A percentile compares a stretch with the other conserved stretches of the same genome.
Evolutionary conservation across 768 basidiomycete genomes (phyloP).

Genomic region (Saitozyma podzolica): DNA sequence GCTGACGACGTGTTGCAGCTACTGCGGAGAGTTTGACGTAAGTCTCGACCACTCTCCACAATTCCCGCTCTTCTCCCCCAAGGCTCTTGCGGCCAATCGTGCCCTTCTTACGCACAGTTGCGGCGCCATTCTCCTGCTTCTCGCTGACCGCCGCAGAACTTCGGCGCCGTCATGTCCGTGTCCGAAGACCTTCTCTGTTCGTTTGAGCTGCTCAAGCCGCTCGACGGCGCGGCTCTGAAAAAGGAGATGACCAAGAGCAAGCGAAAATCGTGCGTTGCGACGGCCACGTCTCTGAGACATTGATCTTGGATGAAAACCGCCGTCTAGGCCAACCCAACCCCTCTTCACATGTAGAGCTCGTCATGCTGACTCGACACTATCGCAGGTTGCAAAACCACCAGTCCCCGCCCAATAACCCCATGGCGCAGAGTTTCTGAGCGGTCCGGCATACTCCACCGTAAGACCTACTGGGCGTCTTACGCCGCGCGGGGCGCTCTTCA

Average conservation of each 20-base stretch:
- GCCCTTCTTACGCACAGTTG: too few relatives aligned
- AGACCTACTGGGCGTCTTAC: too few relatives aligned
- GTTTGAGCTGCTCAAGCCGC: conserved; percentile 92
- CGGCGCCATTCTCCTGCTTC: too few relatives aligned
- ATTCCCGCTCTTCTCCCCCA: too few relatives aligned
- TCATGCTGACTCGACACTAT: neutral
- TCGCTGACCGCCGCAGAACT: conserved; percentile 29
- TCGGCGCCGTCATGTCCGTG: conserved; percentile 65
- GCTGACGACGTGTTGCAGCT: conserved; percentile 30
- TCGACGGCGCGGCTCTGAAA: conserved; percentile 88
- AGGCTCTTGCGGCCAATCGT: too few relatives aligned
- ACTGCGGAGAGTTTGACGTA: conserved; percentile 52
- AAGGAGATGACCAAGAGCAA: conserved; percentile 99
- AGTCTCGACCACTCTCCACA: conserved; percentile 1
- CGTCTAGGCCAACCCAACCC: neutral
- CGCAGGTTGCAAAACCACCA: conserved; percentile 53
- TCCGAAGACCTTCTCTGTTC: conserved; percentile 97
- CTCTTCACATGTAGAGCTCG: neutral
- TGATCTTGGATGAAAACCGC: too few relatives aligned
- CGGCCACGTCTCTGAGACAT: too few relatives aligned
- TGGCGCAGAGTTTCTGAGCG: conserved; percentile 46
- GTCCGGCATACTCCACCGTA: too few relatives aligned
- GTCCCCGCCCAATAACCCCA: conserved; percentile 52
- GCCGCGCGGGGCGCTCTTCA: too few relatives aligned
- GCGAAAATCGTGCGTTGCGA: conserved; percentile 76